A percentile compares a stretch with the other conserved stretches of the same genome.
Evolutionary conservation across 805 yeast species (phyloP).

Genomic region (Spathaspora girioi): DNA sequence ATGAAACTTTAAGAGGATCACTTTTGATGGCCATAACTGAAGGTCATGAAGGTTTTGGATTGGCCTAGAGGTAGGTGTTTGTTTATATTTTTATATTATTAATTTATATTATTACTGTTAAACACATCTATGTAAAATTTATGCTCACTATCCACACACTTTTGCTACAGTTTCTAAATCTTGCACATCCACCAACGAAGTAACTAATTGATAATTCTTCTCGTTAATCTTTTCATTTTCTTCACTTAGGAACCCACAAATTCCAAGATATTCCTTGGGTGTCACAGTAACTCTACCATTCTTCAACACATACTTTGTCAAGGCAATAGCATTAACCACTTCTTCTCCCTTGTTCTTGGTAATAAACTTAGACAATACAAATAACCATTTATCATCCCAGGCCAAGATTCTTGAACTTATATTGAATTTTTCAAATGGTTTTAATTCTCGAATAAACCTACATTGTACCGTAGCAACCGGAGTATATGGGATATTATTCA

Average conservation of each 20-base stretch:
- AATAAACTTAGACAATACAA: constrained; percentile 60
- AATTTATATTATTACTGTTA: background rate
- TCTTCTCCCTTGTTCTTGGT: constrained; percentile 25
- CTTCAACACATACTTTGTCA: constrained; percentile 74
- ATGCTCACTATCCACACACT: background rate
- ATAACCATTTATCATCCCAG: constrained; percentile 89
- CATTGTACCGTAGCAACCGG: constrained; percentile 77
- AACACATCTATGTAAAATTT: background rate
- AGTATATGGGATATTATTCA: constrained; percentile 50
- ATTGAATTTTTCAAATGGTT: constrained; percentile 56
- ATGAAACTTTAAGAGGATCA: constrained; percentile 79
- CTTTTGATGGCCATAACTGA: constrained; percentile 84
- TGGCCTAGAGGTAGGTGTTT: constrained; percentile 42
- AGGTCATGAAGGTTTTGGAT: constrained; percentile 95
- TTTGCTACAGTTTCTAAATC: constrained; percentile 24
- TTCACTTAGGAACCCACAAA: constrained; percentile 53
- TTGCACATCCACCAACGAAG: constrained; percentile 27
- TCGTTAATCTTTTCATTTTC: constrained; percentile 42
- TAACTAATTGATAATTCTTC: constrained; percentile 38
- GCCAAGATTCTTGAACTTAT: constrained; percentile 61
- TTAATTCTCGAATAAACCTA: constrained; percentile 69
- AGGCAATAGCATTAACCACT: constrained; percentile 49
- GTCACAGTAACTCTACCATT: constrained; percentile 69
- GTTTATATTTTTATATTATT: background rate
- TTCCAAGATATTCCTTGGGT: constrained; percentile 56